These are phyloP conservation scores for Babesia caballi DNA, from an alignment of 169 alveolate genomes.

Conservation along the genomic window DNA sequence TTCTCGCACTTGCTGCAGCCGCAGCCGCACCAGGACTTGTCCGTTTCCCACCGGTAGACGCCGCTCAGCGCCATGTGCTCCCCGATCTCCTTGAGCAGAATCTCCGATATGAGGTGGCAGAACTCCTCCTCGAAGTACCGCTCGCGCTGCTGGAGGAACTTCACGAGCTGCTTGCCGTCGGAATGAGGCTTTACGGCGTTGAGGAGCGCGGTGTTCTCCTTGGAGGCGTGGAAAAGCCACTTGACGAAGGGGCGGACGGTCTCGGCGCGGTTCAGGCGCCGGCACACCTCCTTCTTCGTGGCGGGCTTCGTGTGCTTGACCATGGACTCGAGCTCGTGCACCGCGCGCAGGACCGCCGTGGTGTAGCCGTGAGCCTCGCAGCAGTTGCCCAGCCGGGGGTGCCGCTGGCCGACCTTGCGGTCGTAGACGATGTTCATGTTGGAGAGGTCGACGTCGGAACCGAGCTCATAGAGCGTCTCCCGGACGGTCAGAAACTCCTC, in stretches of 20 bases:
- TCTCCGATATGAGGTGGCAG: slow-evolving; percentile 43
- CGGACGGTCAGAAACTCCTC: background rate
- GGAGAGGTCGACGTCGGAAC: background rate
- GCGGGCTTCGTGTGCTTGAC: slow-evolving; percentile 5
- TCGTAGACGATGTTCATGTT: slow-evolving; percentile 1
- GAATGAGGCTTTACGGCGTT: slow-evolving; percentile 36
- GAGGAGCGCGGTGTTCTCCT: slow-evolving; percentile 56
- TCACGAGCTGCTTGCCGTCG: slow-evolving; percentile 52
- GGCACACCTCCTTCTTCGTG: slow-evolving; percentile 38
- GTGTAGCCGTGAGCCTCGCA: slow-evolving; percentile 61
- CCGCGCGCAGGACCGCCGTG: background rate
- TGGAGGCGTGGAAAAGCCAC: slow-evolving; percentile 62
- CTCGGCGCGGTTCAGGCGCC: slow-evolving; percentile 56
- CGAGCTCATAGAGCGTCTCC: background rate
- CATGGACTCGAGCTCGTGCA: slow-evolving; percentile 33
- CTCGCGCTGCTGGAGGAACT: slow-evolving; percentile 60
- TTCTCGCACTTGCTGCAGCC: slow-evolving; percentile 28
- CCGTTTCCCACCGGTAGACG: slow-evolving; percentile 45
- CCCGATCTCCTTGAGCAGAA: slow-evolving; percentile 54
- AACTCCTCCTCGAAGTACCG: slow-evolving; percentile 63
- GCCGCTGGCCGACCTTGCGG: slow-evolving; percentile 50
- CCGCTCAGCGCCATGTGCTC: slow-evolving; percentile 50
- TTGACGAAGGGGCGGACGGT: slow-evolving; percentile 43
- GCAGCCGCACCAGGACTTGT: slow-evolving; percentile 59
- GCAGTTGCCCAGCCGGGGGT: slow-evolving; percentile 47